Base-by-base conservation (phyloP, 2,329 filamentous ascomycete species). In the Penicillium crustosum region DNA sequence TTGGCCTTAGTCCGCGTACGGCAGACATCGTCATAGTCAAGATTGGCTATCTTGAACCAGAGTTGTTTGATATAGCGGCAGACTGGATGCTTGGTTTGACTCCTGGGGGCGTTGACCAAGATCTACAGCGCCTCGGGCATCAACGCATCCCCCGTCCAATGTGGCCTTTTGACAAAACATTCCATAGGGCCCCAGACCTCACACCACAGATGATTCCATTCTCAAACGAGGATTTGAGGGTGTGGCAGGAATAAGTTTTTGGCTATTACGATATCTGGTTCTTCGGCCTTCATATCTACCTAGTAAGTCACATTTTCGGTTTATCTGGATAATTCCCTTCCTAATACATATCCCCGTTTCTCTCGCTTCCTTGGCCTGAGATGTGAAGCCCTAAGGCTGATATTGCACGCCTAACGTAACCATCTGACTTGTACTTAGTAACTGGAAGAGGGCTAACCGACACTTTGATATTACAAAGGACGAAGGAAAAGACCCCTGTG, bases 21-120 rank as follows among this genome's bases (percentile, higher is more conserved):
- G 76, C 77, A 0, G 79, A 82, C 60, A 77, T 84, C 23, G 81
- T 83, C 0, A 77, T 84, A 43, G 81, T 83, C 25, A 83, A 84
- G 67, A 84, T 84, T 44, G 82, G 82, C 17, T 84, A 83, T 56
- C 68, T 84, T 1, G 82, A 84, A 64, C 82, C 82, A 4, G 78
- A 84, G 63, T 69, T 83, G 5, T 82, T 82, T 58, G 76, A 77
- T 50, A 84, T 84, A 81, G 78, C 81, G 0, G 73, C 72, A 8
- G 81, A 79, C 53, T 84, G 81, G 82, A 82, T 83, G 77, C 73
- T 83, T 2, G 82, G 73, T 0, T 70, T 84, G 17, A 83, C 81
- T 0, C 81, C 81, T 0, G 82, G 81, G 0, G 81, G 81, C 9
- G 82, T 84, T 10, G 80, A 84, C 62, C 82, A 83, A 65, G 78